Conservation (phyloP, 306 rosid genomes). For the Urtica urens region DNA sequence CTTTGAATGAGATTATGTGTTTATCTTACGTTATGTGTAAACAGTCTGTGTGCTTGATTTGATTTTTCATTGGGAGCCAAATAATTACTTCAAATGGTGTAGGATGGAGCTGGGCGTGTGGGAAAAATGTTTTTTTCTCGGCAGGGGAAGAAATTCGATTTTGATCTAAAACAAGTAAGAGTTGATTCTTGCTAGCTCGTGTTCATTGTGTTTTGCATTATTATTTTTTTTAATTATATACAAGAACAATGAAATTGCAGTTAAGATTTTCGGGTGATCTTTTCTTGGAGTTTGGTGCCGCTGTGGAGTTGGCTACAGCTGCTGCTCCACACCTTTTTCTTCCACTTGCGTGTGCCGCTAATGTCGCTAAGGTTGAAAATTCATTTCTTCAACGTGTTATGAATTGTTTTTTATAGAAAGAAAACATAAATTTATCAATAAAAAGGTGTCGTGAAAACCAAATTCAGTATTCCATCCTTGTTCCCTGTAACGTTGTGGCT, state of each 20-base stretch:
- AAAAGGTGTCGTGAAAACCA: too few species aligned
- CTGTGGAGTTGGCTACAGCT: slow-evolving; percentile 83
- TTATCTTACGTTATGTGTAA: too few species aligned
- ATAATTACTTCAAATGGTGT: slow-evolving; percentile 11
- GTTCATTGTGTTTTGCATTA: not conserved
- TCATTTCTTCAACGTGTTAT: slow-evolving; percentile 1
- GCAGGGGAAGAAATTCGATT: slow-evolving; percentile 95
- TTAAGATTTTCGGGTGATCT: slow-evolving; percentile 91
- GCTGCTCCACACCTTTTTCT: slow-evolving; percentile 88
- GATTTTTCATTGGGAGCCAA: slow-evolving; percentile 2
- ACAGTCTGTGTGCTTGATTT: too few species aligned
- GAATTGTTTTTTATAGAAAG: too few species aligned
- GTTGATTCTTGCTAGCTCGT: slow-evolving; percentile 4
- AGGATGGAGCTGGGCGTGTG: slow-evolving; percentile 99
- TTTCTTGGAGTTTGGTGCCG: slow-evolving; percentile 96
- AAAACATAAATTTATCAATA: too few species aligned
- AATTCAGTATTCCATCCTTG: too few species aligned
- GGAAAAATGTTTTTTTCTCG: slow-evolving; percentile 98
- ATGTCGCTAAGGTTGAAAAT: slow-evolving; percentile 69
- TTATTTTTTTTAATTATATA: too few species aligned
- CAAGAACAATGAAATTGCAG: too few species aligned
- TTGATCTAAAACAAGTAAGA: slow-evolving; percentile 85
- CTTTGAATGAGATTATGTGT: too few species aligned
- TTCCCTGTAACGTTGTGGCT: too few species aligned
- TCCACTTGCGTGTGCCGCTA: slow-evolving; percentile 98